These are phyloP conservation scores for Paecilomyces dactylethromorphus DNA, from an alignment of 2,329 filamentous ascomycete species.

Conservation along the genomic window DNA sequence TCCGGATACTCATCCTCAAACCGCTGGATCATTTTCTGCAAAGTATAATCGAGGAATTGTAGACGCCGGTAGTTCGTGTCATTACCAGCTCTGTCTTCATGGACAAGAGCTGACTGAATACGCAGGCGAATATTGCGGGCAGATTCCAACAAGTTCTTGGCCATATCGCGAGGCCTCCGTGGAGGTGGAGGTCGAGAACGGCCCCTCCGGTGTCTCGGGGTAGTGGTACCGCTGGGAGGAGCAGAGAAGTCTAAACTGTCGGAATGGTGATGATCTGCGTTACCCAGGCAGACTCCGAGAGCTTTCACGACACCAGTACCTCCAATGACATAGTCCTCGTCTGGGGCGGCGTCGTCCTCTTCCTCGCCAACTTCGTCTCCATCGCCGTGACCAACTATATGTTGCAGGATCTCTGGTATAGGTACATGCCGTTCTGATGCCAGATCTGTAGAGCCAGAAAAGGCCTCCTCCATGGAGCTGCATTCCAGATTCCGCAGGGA, in stretches of 20 bases:
- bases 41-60: conserved; percentile 78
- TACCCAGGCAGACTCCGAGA: conserved; percentile 80
- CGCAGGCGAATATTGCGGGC: conserved; percentile 82
- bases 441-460: conserved; percentile 37
- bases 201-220: conserved; percentile 48
- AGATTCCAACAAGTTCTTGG: conserved; percentile 77
- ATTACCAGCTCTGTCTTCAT: conserved; percentile 64
- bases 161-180: conserved; percentile 80
- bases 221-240: conserved; percentile 47
- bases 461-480: conserved; percentile 60
- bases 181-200: conserved; percentile 37
- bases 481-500: conserved; percentile 86
- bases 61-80: conserved; percentile 72
- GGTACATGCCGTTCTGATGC: conserved; percentile 44
- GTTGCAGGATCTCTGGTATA: conserved; percentile 78
- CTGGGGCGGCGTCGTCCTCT: conserved; percentile 64
- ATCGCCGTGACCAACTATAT: conserved; percentile 70
- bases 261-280: conserved; percentile 55
- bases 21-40: conserved; percentile 85
- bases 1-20: conserved; percentile 97
- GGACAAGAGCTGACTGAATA: conserved; percentile 74
- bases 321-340: conserved; percentile 93
- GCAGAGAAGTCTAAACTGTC: conserved; percentile 28
- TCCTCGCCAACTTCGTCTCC: conserved; percentile 47
- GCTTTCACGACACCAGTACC: conserved; percentile 94